These are phyloP conservation scores for Thielaviopsis musarum DNA, from an alignment of 2,329 filamentous ascomycete species.

Conservation along the genomic window DNA sequence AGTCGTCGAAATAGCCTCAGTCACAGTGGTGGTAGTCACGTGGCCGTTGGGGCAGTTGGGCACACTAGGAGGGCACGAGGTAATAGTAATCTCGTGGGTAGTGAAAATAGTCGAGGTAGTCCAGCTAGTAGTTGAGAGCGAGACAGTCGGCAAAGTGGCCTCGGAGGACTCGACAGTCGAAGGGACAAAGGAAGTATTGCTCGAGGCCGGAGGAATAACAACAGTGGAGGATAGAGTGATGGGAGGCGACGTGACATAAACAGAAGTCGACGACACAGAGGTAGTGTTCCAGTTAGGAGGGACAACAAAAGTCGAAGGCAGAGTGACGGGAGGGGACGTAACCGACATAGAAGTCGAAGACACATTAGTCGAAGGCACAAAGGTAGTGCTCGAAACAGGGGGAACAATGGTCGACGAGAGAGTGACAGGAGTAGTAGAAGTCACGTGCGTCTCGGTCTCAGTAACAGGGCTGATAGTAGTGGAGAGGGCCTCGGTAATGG, in stretches of 20 bases:
- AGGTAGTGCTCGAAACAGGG: neutral
- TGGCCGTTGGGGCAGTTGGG: conserved; percentile 13
- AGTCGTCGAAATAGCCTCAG: conserved; percentile 14
- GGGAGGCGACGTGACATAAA: neutral
- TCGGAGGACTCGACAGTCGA: neutral
- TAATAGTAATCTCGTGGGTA: conserved; percentile 16
- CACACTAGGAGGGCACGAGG: conserved; percentile 10
- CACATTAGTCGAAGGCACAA: neutral
- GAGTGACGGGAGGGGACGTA: neutral
- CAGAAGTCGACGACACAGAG: neutral
- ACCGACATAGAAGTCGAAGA: neutral
- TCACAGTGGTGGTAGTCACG: conserved; percentile 13
- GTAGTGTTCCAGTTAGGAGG: neutral
- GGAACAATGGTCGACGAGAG: neutral
- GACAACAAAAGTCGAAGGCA: neutral
- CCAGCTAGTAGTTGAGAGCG: conserved; percentile 19
- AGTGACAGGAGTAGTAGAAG: neutral
- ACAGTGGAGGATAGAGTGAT: neutral
- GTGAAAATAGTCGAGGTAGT: conserved; percentile 19
- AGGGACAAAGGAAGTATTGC: neutral
- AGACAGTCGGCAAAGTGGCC: neutral
- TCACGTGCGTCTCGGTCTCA: no score
- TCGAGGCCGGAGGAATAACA: neutral
- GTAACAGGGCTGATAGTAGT: conserved; percentile 8
- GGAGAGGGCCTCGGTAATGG: conserved; percentile 14